These are phyloP conservation scores for Cladosporium sp. DNA, from an alignment of 2,329 filamentous ascomycete genomes.

Conservation along the genomic window DNA sequence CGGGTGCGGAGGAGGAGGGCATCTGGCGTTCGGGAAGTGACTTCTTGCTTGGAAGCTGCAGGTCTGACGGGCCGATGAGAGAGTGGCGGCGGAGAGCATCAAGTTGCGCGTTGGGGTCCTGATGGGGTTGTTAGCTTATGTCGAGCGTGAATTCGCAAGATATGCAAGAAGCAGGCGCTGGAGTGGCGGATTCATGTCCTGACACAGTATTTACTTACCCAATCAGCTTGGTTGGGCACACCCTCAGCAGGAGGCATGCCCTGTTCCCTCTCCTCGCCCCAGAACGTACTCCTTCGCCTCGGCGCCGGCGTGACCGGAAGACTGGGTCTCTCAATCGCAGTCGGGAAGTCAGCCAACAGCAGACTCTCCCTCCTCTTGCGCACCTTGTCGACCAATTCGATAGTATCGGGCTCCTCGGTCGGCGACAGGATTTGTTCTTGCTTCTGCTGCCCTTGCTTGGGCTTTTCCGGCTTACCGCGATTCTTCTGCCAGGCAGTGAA, in stretches of 20 bases:
- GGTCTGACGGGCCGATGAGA: slow-evolving; percentile 34
- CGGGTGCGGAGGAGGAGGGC: slow-evolving; percentile 30
- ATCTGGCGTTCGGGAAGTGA: slow-evolving; percentile 33
- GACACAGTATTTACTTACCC: slow-evolving; percentile 67
- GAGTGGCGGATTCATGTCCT: slow-evolving; percentile 24
- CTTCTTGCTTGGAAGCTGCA: slow-evolving; percentile 31
- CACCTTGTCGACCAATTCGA: slow-evolving; percentile 32
- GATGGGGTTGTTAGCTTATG: slow-evolving; percentile 16
- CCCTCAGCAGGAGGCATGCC: slow-evolving; percentile 75
- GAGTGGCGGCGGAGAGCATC: slow-evolving; percentile 50
- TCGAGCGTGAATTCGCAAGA: no score
- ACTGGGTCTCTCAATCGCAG: slow-evolving; percentile 77
- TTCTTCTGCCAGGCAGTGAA: slow-evolving; percentile 63
- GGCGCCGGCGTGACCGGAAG: slow-evolving; percentile 89
- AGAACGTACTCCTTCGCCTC: slow-evolving; percentile 67
- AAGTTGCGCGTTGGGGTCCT: slow-evolving; percentile 50
- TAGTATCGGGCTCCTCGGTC: slow-evolving; percentile 24
- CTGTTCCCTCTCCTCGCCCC: slow-evolving; percentile 59
- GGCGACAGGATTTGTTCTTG: slow-evolving; percentile 26
- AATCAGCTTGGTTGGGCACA: slow-evolving; percentile 83
- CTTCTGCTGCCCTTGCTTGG: slow-evolving; percentile 15
- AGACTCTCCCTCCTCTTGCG: slow-evolving; percentile 54
- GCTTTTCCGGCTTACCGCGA: slow-evolving; percentile 41
- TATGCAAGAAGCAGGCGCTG: neutral
- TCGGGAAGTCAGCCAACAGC: slow-evolving; percentile 84